A percentile compares a stretch with the other conserved stretches of the same genome.
phyloP scores from a whole-genome alignment of 768 basidiomycete species.

The Pisolithus microcarpus region DNA sequence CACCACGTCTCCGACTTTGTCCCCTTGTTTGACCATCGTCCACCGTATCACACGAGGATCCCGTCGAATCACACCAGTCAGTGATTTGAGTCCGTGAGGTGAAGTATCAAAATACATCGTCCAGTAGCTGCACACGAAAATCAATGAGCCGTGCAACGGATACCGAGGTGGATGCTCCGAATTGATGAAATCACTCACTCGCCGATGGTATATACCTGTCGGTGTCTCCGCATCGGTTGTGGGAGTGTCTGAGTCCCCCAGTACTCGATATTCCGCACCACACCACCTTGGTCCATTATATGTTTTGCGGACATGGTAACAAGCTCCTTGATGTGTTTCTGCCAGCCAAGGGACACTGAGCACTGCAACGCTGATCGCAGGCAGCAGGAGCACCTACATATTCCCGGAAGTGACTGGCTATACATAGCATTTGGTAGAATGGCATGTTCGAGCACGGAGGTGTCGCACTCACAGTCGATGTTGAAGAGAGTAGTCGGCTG shows the following conservation, averaged over 20 bases:
- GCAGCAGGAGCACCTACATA: conserved; percentile 44
- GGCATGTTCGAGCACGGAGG: conserved; percentile 48
- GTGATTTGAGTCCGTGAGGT: conserved; percentile 54
- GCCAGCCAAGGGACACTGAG: conserved; percentile 1
- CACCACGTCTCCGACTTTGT: conserved; percentile 64
- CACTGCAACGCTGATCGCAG: background rate
- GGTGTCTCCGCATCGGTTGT: conserved; percentile 62
- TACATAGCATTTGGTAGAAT: conserved; percentile 82
- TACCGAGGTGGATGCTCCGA: background rate
- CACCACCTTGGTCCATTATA: conserved; percentile 68
- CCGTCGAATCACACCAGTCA: conserved; percentile 62
- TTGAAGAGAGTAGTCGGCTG: background rate
- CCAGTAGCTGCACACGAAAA: conserved; percentile 60
- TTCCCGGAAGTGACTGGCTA: conserved; percentile 66
- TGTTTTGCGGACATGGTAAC: conserved; percentile 65
- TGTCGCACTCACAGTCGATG: conserved; percentile 3
- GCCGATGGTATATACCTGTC: conserved; percentile 49
- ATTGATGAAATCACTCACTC: conserved; percentile 53
- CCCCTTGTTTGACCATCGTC: conserved; percentile 73
- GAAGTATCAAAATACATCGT: conserved; percentile 86
- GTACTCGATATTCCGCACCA: conserved; percentile 72
- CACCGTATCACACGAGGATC: conserved; percentile 82
- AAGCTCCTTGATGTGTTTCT: conserved; percentile 72
- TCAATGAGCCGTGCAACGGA: background rate
- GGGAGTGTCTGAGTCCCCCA: conserved; percentile 71